Conservation (phyloP, 140 eudicot species). For the Stevia rebaudiana region DNA sequence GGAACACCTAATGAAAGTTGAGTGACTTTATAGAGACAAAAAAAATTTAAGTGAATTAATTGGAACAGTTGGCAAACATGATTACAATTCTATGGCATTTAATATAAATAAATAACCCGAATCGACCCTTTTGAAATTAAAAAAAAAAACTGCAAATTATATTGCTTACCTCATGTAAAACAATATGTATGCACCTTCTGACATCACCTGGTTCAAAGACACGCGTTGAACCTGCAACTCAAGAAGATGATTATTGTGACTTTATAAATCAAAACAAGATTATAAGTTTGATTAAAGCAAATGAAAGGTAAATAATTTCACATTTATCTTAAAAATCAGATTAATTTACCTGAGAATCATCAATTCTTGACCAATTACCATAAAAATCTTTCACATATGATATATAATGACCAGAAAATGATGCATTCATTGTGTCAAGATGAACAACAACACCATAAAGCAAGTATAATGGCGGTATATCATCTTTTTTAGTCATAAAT, state of each 20-base stretch:
- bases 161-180: constrained; percentile 74
- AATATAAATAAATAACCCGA: background rate
- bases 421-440: constrained; percentile 72
- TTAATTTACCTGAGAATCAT: constrained; percentile 63
- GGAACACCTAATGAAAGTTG: no score
- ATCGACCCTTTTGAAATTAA: background rate
- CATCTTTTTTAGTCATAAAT: constrained; percentile 76
- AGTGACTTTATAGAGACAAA: no score
- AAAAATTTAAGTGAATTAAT: no score
- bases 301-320: background rate
- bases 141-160: background rate
- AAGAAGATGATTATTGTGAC: constrained; percentile 1
- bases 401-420: constrained; percentile 88
- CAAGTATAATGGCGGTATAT: constrained; percentile 81
- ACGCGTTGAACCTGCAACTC: constrained; percentile 61
- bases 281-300: background rate
- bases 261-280: background rate
- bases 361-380: constrained; percentile 78
- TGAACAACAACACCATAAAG: constrained; percentile 90
- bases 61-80: no score
- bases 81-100: no score
- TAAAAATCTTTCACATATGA: constrained; percentile 79
- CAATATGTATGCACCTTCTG: constrained; percentile 90
- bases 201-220: constrained; percentile 69
- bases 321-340: background rate